phyloP scores from a whole-genome alignment of 176 grass and related monocot genomes.

The Alopecurus myosuroides region DNA sequence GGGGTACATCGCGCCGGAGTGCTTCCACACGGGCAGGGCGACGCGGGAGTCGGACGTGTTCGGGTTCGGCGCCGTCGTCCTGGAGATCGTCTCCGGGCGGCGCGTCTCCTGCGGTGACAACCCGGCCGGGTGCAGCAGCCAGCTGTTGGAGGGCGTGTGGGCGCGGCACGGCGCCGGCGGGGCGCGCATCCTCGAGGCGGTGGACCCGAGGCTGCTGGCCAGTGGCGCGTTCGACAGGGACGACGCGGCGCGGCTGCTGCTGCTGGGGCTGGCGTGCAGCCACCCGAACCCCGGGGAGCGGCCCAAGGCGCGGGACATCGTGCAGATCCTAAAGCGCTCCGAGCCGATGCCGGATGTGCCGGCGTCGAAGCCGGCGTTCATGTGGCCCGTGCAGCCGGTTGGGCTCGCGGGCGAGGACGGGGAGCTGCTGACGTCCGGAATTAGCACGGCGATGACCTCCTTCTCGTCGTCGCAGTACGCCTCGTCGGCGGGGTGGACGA shows the following conservation, averaged over 20 bases:
- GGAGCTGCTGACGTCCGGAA: neutral
- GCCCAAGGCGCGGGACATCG: conserved; percentile 43
- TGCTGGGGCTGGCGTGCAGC: conserved; percentile 83
- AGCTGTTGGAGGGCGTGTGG: conserved; percentile 81
- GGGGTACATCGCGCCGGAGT: conserved; percentile 92
- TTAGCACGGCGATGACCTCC: conserved; percentile 25
- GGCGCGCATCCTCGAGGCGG: conserved; percentile 41
- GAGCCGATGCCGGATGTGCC: conserved; percentile 45
- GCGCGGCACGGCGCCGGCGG: conserved; percentile 57
- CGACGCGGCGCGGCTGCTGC: conserved; percentile 66
- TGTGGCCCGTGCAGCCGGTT: conserved; percentile 51
- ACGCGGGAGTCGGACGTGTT: conserved; percentile 89
- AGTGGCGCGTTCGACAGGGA: conserved; percentile 26
- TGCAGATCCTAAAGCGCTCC: conserved; percentile 49
- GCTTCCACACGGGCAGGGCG: conserved; percentile 89
- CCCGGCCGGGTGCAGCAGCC: conserved; percentile 50
- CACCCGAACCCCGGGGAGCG: conserved; percentile 67
- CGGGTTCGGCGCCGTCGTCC: conserved; percentile 70
- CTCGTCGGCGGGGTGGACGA: conserved; percentile 51
- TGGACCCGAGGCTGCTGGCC: conserved; percentile 37
- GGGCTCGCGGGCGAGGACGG: conserved; percentile 9
- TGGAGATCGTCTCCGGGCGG: conserved; percentile 71
- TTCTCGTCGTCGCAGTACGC: conserved; percentile 49
- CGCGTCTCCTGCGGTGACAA: conserved; percentile 47
- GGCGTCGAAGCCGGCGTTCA: conserved; percentile 53